A percentile compares a stretch with the other conserved stretches of the same genome.
phyloP scores from a whole-genome alignment of 768 basidiomycete species.

The Russula compacta region DNA sequence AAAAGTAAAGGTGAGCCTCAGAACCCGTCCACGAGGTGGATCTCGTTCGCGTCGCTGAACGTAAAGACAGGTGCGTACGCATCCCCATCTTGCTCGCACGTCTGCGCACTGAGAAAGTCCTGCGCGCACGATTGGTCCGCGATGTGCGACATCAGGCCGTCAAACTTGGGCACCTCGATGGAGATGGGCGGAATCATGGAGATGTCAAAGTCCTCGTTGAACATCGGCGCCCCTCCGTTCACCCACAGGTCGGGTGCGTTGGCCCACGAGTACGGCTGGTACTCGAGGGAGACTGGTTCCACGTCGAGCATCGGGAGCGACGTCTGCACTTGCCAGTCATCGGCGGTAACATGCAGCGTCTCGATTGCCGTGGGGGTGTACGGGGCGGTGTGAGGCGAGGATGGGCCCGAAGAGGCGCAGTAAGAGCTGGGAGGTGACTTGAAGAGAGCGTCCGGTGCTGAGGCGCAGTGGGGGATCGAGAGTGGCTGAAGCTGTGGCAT shows the following conservation, averaged over 20 bases:
- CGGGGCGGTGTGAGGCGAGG: constrained; percentile 14
- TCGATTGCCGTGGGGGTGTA: constrained; percentile 16
- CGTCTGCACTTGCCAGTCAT: constrained; percentile 19
- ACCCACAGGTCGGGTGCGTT: constrained; percentile 27
- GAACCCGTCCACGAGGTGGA: constrained; percentile 12
- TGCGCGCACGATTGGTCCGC: constrained; percentile 5
- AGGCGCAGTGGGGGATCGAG: not conserved
- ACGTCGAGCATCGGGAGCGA: constrained; percentile 20
- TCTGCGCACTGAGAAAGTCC: not conserved
- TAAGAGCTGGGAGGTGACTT: constrained; percentile 9
- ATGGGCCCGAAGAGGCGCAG: constrained; percentile 15
- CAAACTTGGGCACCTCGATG: constrained; percentile 44
- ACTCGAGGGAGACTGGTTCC: constrained; percentile 22
- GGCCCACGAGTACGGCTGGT: constrained; percentile 27
- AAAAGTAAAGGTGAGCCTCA: not conserved
- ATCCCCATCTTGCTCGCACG: constrained; percentile 10
- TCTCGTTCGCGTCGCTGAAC: constrained; percentile 14
- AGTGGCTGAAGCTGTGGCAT: constrained; percentile 9
- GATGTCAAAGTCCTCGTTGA: constrained; percentile 60
- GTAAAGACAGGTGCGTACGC: constrained; percentile 15
- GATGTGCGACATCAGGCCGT: constrained; percentile 11
- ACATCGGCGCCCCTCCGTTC: constrained; percentile 32
- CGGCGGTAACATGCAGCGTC: constrained; percentile 14
- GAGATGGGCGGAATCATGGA: constrained; percentile 56
- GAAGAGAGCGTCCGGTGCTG: not conserved